Percentiles rank a stretch among this genome's conserved stretches.
These are phyloP conservation scores for Wallacemonas sp. DNA, from an alignment of 208 protist genomes.

Conservation along the genomic window DNA sequence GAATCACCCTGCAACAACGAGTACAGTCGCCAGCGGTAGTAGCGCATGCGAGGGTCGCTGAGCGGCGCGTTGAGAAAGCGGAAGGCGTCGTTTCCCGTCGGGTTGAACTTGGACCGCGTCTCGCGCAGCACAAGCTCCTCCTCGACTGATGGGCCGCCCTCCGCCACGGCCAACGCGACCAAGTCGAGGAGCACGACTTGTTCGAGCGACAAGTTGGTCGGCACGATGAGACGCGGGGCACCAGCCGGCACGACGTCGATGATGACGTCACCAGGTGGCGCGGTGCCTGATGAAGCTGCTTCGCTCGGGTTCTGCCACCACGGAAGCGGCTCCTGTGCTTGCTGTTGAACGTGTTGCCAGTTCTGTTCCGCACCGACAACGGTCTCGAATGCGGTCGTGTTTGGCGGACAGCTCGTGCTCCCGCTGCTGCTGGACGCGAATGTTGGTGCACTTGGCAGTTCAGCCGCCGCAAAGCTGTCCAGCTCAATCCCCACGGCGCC, in stretches of 20 bases:
- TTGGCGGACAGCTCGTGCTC: too few species aligned
- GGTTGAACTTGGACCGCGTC: slow-evolving; percentile 25
- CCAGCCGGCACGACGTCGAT: slow-evolving; percentile 20
- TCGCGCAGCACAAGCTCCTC: slow-evolving; percentile 79
- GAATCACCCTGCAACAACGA: slow-evolving; percentile 80
- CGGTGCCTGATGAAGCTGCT: background rate
- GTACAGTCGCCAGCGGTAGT: slow-evolving; percentile 90
- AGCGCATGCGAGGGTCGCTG: slow-evolving; percentile 59
- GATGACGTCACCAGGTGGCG: background rate
- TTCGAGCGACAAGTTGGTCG: slow-evolving; percentile 50
- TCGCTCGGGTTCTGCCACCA: too few species aligned
- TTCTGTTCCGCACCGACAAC: too few species aligned
- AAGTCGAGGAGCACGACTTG: slow-evolving; percentile 67
- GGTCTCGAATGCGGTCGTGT: background rate
- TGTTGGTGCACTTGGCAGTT: too few species aligned
- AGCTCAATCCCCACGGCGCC: background rate
- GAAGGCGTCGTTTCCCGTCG: slow-evolving; percentile 54
- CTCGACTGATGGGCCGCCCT: slow-evolving; percentile 75
- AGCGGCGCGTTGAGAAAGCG: slow-evolving; percentile 53
- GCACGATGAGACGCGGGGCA: slow-evolving; percentile 29
- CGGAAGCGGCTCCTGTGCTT: too few species aligned
- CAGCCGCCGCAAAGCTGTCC: too few species aligned
- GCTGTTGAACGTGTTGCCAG: too few species aligned
- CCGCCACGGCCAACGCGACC: slow-evolving; percentile 55
- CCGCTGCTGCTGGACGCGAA: too few species aligned